phyloP scores from a whole-genome alignment of 495 filamentous ascomycete genomes.

The Entonaema liquescens region DNA sequence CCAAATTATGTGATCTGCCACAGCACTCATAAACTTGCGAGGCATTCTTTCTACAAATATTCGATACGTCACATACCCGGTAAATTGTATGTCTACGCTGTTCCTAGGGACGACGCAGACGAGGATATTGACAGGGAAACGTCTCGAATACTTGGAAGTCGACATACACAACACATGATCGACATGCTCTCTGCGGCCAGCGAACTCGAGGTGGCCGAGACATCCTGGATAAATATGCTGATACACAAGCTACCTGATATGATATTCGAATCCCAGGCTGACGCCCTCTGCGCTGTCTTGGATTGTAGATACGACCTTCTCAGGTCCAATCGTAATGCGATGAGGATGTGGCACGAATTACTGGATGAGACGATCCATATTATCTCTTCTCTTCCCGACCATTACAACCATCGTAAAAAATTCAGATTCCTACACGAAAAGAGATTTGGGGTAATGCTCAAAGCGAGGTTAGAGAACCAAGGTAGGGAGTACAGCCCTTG shows the following conservation, averaged over 20 bases:
- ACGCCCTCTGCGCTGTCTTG: slow-evolving; percentile 78
- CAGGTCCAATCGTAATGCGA: slow-evolving; percentile 66
- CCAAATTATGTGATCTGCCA: slow-evolving; percentile 82
- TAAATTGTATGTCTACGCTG: slow-evolving; percentile 19
- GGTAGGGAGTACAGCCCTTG: slow-evolving; percentile 62
- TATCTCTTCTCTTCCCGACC: slow-evolving; percentile 61
- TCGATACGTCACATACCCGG: slow-evolving; percentile 40
- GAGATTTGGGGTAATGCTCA: slow-evolving; percentile 57
- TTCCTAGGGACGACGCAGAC: slow-evolving; percentile 26
- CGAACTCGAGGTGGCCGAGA: slow-evolving; percentile 41
- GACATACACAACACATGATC: slow-evolving; percentile 43
- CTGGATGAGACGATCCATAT: slow-evolving; percentile 59
- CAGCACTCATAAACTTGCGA: slow-evolving; percentile 67
- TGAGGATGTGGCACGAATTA: slow-evolving; percentile 72
- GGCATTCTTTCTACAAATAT: slow-evolving; percentile 59
- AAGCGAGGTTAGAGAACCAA: slow-evolving; percentile 53
- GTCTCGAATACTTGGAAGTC: slow-evolving; percentile 36
- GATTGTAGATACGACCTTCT: slow-evolving; percentile 77
- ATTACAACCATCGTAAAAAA: slow-evolving; percentile 67
- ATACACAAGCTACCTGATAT: slow-evolving; percentile 73
- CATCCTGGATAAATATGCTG: slow-evolving; percentile 43
- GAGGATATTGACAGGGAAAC: slow-evolving; percentile 8
- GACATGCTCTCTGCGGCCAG: slow-evolving; percentile 43
- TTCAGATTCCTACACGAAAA: slow-evolving; percentile 62
- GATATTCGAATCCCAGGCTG: slow-evolving; percentile 76